Conservation (phyloP, 1,284 basidiomycete genomes). For the Ustilago curta region DNA sequence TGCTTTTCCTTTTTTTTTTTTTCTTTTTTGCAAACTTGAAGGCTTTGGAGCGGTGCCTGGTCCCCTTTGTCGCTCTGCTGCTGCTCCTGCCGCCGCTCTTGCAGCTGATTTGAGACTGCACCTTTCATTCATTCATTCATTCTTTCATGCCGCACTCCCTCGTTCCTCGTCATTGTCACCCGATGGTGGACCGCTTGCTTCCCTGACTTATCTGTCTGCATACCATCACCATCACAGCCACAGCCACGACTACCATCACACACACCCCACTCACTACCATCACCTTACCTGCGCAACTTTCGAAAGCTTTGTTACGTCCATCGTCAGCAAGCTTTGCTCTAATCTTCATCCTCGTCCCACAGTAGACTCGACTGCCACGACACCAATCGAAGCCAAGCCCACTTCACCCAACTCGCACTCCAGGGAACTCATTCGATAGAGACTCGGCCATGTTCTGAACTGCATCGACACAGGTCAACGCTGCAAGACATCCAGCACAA, state of each 20-base stretch:
- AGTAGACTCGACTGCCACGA: too few relatives aligned
- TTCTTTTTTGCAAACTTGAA: neutral
- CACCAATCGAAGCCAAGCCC: neutral
- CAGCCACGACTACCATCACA: neutral
- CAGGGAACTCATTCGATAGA: neutral
- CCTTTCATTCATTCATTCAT: too few relatives aligned
- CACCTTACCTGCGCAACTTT: too few relatives aligned
- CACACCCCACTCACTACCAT: neutral
- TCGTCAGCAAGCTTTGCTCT: too few relatives aligned
- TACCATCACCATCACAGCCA: slow-evolving; percentile 4
- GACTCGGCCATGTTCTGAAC: slow-evolving; percentile 2
- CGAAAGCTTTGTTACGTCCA: too few relatives aligned
- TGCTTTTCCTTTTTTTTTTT: neutral
- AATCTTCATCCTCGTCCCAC: too few relatives aligned
- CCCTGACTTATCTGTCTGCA: neutral
- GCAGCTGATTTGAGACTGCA: too few relatives aligned
- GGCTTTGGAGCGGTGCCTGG: too few relatives aligned
- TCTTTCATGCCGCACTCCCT: too few relatives aligned
- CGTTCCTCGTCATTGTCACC: too few relatives aligned
- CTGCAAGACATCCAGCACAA: slow-evolving; percentile 8
- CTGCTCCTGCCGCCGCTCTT: too few relatives aligned
- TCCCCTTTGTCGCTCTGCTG: neutral
- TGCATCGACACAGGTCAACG: neutral
- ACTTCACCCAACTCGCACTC: too few relatives aligned
- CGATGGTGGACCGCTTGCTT: neutral